Percentiles rank a stretch among this genome's conserved stretches.
These are phyloP conservation scores for Podaxis sp. DNA, from an alignment of 768 basidiomycete genomes.

Conservation along the genomic window DNA sequence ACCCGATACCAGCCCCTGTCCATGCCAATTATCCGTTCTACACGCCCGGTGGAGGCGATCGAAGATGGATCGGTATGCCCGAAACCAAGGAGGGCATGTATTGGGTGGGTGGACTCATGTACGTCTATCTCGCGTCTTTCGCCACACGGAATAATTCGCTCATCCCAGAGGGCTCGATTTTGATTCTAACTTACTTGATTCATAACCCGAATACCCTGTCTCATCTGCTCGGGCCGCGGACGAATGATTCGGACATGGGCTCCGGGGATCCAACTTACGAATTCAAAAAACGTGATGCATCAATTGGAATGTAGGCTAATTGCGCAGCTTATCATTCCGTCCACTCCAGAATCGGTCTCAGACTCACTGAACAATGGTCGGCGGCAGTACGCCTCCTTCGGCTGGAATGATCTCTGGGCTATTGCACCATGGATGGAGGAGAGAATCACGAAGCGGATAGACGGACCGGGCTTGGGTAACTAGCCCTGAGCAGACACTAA, in stretches of 20 bases:
- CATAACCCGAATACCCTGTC: neutral
- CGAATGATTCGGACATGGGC: neutral
- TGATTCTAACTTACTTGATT: neutral
- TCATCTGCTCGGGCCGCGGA: neutral
- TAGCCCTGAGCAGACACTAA: conserved; percentile 14
- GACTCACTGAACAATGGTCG: conserved; percentile 43
- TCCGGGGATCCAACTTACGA: neutral
- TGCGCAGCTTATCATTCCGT: conserved; percentile 52
- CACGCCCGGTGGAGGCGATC: conserved; percentile 69
- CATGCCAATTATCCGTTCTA: conserved; percentile 72
- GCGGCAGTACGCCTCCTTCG: conserved; percentile 68
- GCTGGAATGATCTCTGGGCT: conserved; percentile 64
- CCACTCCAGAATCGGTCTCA: conserved; percentile 27
- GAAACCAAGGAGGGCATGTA: conserved; percentile 57
- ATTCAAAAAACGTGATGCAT: neutral
- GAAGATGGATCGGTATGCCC: conserved; percentile 55
- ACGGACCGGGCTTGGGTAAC: conserved; percentile 72
- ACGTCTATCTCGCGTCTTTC: conserved; percentile 21
- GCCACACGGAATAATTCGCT: neutral
- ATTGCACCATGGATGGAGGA: conserved; percentile 83
- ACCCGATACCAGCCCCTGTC: conserved; percentile 55
- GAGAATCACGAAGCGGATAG: conserved; percentile 59
- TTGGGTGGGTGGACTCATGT: conserved; percentile 79
- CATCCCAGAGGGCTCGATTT: neutral
- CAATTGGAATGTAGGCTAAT: conserved; percentile 46